Evolutionary conservation across 2,329 filamentous ascomycete genomes (phyloP), one percentile per base, ranked within the genome.

Genomic region (Fusarium sp.): DNA sequence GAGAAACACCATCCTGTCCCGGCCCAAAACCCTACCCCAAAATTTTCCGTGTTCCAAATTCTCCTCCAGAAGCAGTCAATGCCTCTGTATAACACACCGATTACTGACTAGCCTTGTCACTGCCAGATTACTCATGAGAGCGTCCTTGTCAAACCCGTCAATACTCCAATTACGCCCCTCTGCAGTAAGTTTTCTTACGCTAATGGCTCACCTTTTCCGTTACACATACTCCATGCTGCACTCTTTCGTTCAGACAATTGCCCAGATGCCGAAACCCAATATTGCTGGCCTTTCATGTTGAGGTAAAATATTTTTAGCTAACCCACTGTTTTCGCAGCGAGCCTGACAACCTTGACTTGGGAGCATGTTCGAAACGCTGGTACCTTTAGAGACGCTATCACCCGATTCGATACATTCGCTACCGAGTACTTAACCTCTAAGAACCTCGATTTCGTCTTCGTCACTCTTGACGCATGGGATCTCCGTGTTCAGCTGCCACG

Each of bases 381-480:
- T 77, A 96, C 95, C 77, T 99, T 98, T 90, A 92, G 96, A 79
- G 96, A 98, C 85, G 96, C 96, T 77, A 93, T 99, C 86, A 94
- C 93, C 84, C 94, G 94, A 78, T 98, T 99, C 85, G 95, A 98
- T 84, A 89, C 92, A 73, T 99, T 98, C 83, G 95, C 95, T 80
- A 92, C 93, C 78, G 96, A 99, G 85, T 94, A 98, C 82, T 87
- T 99, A 78, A 91, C 94, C 61, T 92, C 91, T 75, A 95, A 97
- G 84, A 96, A 97, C 82, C 90, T 96, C 81, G 96, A 98, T 80
- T 99, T 99, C 82, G 95, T 97, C 75, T 99, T 99, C 83, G 96
- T 99, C 70, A 99, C 96, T 47, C 91, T 99, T 79, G 97, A 98
- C 84, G 95, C 96, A 51, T 99, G 96, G 96, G 96, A 99, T 82